Base-by-base conservation (phyloP, 1,284 basidiomycete species). In the Pulveroboletus sp. region DNA sequence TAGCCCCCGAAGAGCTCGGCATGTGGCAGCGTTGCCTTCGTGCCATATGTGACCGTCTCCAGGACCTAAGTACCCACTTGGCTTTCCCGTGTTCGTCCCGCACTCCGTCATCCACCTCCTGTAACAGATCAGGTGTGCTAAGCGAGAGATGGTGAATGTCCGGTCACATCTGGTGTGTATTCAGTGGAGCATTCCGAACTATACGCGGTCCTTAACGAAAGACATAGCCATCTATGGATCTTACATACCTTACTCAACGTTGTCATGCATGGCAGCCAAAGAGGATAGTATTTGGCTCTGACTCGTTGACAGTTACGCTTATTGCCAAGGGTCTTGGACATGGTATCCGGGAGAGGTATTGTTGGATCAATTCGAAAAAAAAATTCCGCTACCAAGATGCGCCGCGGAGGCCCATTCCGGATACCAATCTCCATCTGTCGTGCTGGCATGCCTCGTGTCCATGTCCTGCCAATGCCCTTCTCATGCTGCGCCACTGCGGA, bases 381-480 rank as follows among this genome's bases (percentile, higher is more conserved):
- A n/a, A n/a, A n/a, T n/a, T n/a, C n/a, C n/a, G n/a, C n/a, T n/a
- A 44, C 28, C 25, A 46, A 45, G 35, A 35, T 50, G 28, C 9
- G 49, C 29, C 29, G 22, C 24, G 28, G n/a, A n/a, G n/a, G n/a
- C n/a, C n/a, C n/a, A n/a, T n/a, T n/a, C n/a, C n/a, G 5, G 25
- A 22, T 17, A 15, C 10, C 10, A 43, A 20, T 50, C 36, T 22
- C 9, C 10, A 33, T n/a, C 17, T 38, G 26, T 11, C 24, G 9
- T 42, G 20, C 47, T 25, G 35, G 18, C 38, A 47, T 40, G 38
- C 52, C 52, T 50, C 29, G 24, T 53, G 38, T 49, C 47, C 42
- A 26, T 28, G 22, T 53, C 25, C 20, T 12, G 42, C 24, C 52
- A n/a, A 40, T 11, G 5, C 10, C 36, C 43, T 40, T 56, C 50